Base-by-base conservation (phyloP, 139 green algal species). In the Chlamydomonas applanata region DNA sequence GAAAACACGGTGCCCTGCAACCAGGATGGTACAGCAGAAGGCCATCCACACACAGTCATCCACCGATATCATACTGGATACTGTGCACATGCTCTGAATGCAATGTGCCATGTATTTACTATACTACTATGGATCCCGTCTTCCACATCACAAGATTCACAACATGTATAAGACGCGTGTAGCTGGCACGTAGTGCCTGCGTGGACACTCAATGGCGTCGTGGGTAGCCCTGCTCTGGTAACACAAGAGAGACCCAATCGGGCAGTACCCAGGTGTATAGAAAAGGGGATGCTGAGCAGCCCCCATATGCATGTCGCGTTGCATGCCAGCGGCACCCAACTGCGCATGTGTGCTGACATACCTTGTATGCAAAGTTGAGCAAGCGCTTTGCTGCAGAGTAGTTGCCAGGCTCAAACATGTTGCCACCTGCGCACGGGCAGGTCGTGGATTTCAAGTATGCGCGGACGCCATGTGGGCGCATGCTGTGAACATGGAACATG, bases 321-420 rank as follows among this genome's bases (percentile, higher is more conserved):
- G 46, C 46, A 57, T 57, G 16, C 46, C 16, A 57, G n/a, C n/a
- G n/a, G n/a, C n/a, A 57, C 46, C 46, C 46, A 14, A 14, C 14
- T 17, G 46, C 46, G 46, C 46, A 57, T 57, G 46, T 17, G 17
- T 17, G 17, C 46, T 57, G 16, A 57, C 40, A 49, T 33, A 69
- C 82, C 88, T 96, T 97, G 91, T 95, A 96, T 0, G 24, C 86
- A 62, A 96, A 85, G 85, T 96, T 97, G 33, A 89, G 45, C 34
- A 91, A 56, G 4, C 94, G 86, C 14, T 82, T 63, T 4, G 34
- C 70, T 9, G 90, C 33, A 1, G 75, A 49, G 71, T 88, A 98
- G 2, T 70, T 54, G 32, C 94, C 93, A 1, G 81, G 72, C 83
- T 98, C 81, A 82, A 98, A 98, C 87, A 97, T 95, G 85, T 98